phyloP scores from a whole-genome alignment of 1,139 yeast genomes.

The Geotrichum europaeum region DNA sequence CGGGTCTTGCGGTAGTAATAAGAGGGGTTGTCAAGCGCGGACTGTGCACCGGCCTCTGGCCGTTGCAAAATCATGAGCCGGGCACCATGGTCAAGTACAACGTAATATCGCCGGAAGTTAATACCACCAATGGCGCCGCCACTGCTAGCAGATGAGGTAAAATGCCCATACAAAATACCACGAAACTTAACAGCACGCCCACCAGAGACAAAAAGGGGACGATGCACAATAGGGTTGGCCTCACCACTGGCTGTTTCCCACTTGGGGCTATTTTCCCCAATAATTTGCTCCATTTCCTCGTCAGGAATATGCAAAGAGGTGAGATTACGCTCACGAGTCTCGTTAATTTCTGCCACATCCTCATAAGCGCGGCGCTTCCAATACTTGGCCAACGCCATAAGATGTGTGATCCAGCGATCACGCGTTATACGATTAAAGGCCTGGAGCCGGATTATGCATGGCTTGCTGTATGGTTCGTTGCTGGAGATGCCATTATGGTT shows the following conservation, averaged over 20 bases:
- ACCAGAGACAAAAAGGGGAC: constrained; percentile 41
- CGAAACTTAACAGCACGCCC: background rate
- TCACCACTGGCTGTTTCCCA: constrained; percentile 45
- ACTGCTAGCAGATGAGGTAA: background rate
- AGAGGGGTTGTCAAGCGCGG: background rate
- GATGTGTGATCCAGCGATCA: constrained; percentile 58
- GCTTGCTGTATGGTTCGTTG: background rate
- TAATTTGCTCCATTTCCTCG: constrained; percentile 24
- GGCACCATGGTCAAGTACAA: background rate
- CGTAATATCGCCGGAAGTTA: background rate
- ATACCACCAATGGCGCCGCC: background rate
- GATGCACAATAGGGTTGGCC: constrained; percentile 33
- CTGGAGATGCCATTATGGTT: background rate
- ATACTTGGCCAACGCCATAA: constrained; percentile 44
- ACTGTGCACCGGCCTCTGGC: background rate
- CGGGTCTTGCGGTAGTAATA: background rate
- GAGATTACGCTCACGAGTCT: constrained; percentile 45
- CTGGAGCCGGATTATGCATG: constrained; percentile 43
- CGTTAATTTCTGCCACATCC: constrained; percentile 39
- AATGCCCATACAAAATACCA: background rate
- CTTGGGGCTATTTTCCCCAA: constrained; percentile 36
- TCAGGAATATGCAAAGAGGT: constrained; percentile 47
- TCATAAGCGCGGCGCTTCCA: constrained; percentile 51
- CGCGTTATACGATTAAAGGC: constrained; percentile 50
- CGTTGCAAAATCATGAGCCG: background rate